Base-by-base conservation (phyloP, 768 basidiomycete genomes). In the Kwoniella pini region DNA sequence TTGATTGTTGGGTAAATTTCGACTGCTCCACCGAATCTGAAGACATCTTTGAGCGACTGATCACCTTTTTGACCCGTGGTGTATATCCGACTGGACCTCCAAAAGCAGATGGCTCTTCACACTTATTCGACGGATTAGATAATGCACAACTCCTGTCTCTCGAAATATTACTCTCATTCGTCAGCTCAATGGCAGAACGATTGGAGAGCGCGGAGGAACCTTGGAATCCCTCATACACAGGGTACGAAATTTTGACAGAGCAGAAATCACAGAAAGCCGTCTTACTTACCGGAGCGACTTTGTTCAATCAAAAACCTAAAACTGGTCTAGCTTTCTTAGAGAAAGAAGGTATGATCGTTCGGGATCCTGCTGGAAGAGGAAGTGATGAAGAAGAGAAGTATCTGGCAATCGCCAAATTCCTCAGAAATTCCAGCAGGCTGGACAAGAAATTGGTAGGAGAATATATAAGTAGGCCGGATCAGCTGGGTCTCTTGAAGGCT, bases 11-110 rank as follows among this genome's bases (percentile, higher is more conserved):
- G 81, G 84, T 86, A 55, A 99, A 98, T 77, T 99, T 97, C 77
- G 96, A 99, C 75, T 97, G 93, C 72, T 92, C 96, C 71, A 86
- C 89, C 65, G 95, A 97, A 72, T 92, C 91, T 77, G 96, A 98
- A 80, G 95, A 98, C 76, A 79, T 98, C 57, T 95, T 94, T 68
- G 94, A 98, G 75, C 83, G 90, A 15, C 80, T 97, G 21, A 81
- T 94, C 60, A 89, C 88, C 24, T 96, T 98, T 77, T 52, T 78
- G 65, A 90, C 91, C 6, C 88, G 90, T 82, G 87, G 90, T 27
- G 88, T 95, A 24, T 90, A 93, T 77, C 86, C 90, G 5, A 79
- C 82, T 39, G 85, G 86, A 49, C 83, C 84, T 60, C 80, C 83
- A 12, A 84, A 84, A 28, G 82, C 81, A 12, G 79, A 83, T 44